A percentile compares a stretch with the other conserved stretches of the same genome.
These are phyloP conservation scores for Xerocomus spinulosus DNA, from an alignment of 768 basidiomycete species.

Conservation along the genomic window DNA sequence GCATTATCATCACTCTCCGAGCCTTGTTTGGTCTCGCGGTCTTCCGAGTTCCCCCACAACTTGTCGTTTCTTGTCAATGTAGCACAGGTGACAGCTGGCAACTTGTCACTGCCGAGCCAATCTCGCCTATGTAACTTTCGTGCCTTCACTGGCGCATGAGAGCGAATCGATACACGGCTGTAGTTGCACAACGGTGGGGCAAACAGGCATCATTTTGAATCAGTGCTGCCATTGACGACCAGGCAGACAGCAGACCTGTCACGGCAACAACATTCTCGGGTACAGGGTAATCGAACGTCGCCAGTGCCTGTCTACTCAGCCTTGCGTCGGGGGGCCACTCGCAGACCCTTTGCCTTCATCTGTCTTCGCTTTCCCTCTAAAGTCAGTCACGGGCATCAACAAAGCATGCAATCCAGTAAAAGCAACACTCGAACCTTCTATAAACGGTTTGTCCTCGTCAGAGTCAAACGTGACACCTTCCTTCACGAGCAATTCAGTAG, in stretches of 20 bases:
- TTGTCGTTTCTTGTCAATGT: background rate
- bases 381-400: conserved; percentile 5
- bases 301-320: conserved; percentile 23
- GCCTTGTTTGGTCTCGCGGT: conserved; percentile 2
- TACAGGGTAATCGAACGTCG: background rate
- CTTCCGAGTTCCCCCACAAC: background rate
- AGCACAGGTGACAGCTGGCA: background rate
- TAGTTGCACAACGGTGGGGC: too few species aligned
- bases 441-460: conserved; percentile 70
- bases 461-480: conserved; percentile 58
- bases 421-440: conserved; percentile 59
- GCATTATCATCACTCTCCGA: conserved; percentile 1
- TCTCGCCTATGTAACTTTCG: background rate
- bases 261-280: background rate
- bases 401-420: background rate
- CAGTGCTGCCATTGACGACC: background rate
- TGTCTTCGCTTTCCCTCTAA: conserved; percentile 69
- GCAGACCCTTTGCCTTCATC: conserved; percentile 72
- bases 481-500: conserved; percentile 28
- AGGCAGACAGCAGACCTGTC: background rate
- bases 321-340: conserved; percentile 53
- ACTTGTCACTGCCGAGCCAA: background rate
- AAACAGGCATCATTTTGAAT: conserved; percentile 1
- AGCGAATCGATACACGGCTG: too few species aligned
- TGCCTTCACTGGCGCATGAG: too few species aligned